Percentiles rank a stretch among this genome's conserved stretches.
These are phyloP conservation scores for Pseudogymnoascus verrucosus DNA, from an alignment of 2,329 filamentous ascomycete species.

Conservation along the genomic window DNA sequence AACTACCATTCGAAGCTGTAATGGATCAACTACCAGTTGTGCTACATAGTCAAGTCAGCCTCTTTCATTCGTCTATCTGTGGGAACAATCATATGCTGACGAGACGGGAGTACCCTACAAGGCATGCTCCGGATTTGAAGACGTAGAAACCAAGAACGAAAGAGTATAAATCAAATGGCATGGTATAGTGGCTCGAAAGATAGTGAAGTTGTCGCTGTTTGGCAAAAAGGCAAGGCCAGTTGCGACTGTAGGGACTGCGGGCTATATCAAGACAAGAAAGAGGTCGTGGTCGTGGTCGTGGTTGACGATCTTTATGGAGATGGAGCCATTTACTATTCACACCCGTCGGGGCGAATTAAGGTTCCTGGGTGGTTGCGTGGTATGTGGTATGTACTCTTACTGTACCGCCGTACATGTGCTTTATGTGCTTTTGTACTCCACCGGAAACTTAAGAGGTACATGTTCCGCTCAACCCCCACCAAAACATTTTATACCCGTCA, in stretches of 20 bases:
- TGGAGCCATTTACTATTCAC: constrained; percentile 1
- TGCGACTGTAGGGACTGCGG: not conserved
- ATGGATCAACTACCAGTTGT: constrained; percentile 4
- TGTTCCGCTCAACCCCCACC: not conserved
- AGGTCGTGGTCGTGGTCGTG: not conserved
- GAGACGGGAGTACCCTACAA: not conserved
- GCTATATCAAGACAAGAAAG: not conserved
- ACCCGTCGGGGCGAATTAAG: not conserved
- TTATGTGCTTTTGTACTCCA: not conserved
- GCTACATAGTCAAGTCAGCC: constrained; percentile 5
- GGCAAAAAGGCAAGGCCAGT: not conserved
- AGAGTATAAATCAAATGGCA: constrained; percentile 2
- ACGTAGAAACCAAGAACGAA: not conserved
- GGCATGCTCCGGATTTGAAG: constrained; percentile 6
- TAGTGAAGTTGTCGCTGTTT: not conserved
- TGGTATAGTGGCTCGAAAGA: not conserved
- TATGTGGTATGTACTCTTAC: no score
- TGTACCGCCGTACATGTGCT: no score
- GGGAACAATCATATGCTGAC: not conserved
- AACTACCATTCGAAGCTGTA: constrained; percentile 1
- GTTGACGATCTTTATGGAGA: not conserved
- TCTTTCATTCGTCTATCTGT: not conserved
- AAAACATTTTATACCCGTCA: not conserved
- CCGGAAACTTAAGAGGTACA: not conserved
- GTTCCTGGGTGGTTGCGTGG: not conserved